A percentile compares a stretch with the other conserved stretches of the same genome.
Conservation (phyloP, 2,329 filamentous ascomycete genomes). For the Alternaria gansuensis region DNA sequence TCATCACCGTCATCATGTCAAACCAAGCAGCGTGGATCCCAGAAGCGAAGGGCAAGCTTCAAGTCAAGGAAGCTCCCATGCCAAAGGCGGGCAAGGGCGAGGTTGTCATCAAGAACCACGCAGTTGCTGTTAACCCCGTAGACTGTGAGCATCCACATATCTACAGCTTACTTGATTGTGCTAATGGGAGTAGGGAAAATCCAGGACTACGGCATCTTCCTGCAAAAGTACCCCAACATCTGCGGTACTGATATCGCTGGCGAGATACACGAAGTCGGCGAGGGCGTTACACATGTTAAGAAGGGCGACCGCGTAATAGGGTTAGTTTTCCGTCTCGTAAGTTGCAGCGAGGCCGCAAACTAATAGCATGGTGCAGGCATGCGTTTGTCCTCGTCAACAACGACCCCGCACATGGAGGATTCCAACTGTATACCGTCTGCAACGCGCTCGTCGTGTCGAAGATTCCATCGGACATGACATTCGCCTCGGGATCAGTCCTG, state of each 20-base stretch:
- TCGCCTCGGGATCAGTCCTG: slow-evolving; percentile 53
- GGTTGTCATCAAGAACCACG: slow-evolving; percentile 48
- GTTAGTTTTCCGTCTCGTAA: slow-evolving; percentile 23
- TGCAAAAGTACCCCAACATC: slow-evolving; percentile 48
- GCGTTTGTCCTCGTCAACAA: slow-evolving; percentile 38
- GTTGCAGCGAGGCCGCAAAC: background rate
- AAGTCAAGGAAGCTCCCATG: slow-evolving; percentile 43
- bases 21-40: slow-evolving; percentile 49
- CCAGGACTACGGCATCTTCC: slow-evolving; percentile 48
- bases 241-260: slow-evolving; percentile 58
- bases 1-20: slow-evolving; percentile 29
- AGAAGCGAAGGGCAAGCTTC: slow-evolving; percentile 39
- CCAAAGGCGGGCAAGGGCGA: slow-evolving; percentile 42
- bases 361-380: slow-evolving; percentile 29
- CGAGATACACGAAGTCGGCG: slow-evolving; percentile 58
- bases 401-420: slow-evolving; percentile 39
- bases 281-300: slow-evolving; percentile 56
- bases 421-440: slow-evolving; percentile 49
- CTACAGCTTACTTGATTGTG: background rate
- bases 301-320: slow-evolving; percentile 58
- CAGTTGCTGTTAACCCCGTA: slow-evolving; percentile 47
- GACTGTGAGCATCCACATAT: slow-evolving; percentile 33
- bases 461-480: slow-evolving; percentile 53
- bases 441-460: slow-evolving; percentile 46
- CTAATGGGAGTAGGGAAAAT: slow-evolving; percentile 41